These are phyloP conservation scores for Dalbergia oliveri DNA, from an alignment of 306 rosid genomes.

Conservation along the genomic window DNA sequence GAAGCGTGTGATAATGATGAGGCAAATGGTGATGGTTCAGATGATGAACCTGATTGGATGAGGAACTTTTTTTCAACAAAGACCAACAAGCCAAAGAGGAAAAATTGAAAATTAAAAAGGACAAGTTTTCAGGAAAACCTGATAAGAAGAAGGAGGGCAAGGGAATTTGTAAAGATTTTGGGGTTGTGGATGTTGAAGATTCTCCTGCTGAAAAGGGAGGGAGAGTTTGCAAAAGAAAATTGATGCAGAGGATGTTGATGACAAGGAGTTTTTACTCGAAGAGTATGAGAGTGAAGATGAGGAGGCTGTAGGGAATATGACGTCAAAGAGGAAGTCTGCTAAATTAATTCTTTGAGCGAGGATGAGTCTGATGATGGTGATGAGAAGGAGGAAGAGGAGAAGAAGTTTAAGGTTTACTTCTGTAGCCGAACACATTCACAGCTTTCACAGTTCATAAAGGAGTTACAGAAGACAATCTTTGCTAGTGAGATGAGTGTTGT, in stretches of 20 bases:
- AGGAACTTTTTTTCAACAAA: constrained; percentile 62
- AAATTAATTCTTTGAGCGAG: constrained; percentile 73
- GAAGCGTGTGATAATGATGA: constrained; percentile 41
- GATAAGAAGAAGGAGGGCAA: constrained; percentile 41
- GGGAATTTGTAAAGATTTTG: constrained; percentile 49
- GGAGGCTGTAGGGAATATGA: constrained; percentile 46
- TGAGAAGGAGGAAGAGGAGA: constrained; percentile 58
- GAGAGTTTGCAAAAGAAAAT: constrained; percentile 44
- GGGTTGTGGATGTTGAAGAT: constrained; percentile 44
- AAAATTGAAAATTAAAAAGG: constrained; percentile 48
- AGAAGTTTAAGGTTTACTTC: constrained; percentile 76
- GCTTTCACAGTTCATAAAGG: constrained; percentile 91
- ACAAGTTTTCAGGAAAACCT: constrained; percentile 50
- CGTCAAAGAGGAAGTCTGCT: constrained; percentile 68
- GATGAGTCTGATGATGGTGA: constrained; percentile 57
- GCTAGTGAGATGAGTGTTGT: constrained; percentile 72
- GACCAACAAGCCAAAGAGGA: constrained; percentile 48
- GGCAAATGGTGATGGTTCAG: constrained; percentile 52
- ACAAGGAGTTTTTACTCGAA: constrained; percentile 73
- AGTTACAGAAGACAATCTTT: constrained; percentile 76
- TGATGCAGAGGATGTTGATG: constrained; percentile 56
- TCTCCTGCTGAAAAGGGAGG: constrained; percentile 44
- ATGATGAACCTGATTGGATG: constrained; percentile 97
- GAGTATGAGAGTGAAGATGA: constrained; percentile 89
- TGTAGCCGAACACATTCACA: constrained; percentile 96